These are phyloP conservation scores for Botrytis hyacinthi DNA, from an alignment of 2,329 filamentous ascomycete genomes.

Conservation along the genomic window DNA sequence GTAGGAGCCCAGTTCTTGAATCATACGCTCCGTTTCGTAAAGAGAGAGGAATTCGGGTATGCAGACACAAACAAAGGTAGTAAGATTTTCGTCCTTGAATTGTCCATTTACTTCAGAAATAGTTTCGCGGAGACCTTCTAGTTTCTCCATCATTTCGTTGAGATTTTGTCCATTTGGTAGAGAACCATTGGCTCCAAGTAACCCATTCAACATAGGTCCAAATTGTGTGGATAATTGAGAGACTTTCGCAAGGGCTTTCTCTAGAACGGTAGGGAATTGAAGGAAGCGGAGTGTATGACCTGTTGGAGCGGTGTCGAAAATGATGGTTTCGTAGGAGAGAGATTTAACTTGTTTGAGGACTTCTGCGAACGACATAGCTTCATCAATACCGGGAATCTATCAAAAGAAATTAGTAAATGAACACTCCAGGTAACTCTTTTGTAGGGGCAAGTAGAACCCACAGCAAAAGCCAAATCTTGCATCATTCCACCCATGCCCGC, in stretches of 20 bases:
- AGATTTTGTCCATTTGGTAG: conserved; percentile 92
- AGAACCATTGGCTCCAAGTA: conserved; percentile 65
- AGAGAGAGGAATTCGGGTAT: conserved; percentile 95
- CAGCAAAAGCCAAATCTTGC: conserved; percentile 95
- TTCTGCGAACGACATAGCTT: conserved; percentile 99
- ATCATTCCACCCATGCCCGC: conserved; percentile 90
- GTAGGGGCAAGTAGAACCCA: conserved; percentile 46
- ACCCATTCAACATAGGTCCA: conserved; percentile 89
- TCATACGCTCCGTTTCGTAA: conserved; percentile 99
- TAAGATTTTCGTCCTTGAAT: conserved; percentile 95
- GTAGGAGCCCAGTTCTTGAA: conserved; percentile 92
- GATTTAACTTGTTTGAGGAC: conserved; percentile 99
- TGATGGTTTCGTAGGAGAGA: conserved; percentile 96
- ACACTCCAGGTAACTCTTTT: not conserved
- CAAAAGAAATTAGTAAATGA: not conserved
- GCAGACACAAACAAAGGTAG: conserved; percentile 97
- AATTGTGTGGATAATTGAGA: conserved; percentile 93
- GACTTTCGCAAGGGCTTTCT: conserved; percentile 97
- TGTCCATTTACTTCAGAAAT: conserved; percentile 96
- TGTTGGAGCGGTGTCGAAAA: conserved; percentile 97
- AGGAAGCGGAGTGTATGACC: conserved; percentile 98
- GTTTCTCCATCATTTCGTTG: conserved; percentile 88
- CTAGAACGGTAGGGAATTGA: conserved; percentile 95
- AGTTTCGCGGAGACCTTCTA: conserved; percentile 88
- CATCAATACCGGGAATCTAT: conserved; percentile 95